Conservation (phyloP, 768 basidiomycete species). For the Roridomyces roridus region DNA sequence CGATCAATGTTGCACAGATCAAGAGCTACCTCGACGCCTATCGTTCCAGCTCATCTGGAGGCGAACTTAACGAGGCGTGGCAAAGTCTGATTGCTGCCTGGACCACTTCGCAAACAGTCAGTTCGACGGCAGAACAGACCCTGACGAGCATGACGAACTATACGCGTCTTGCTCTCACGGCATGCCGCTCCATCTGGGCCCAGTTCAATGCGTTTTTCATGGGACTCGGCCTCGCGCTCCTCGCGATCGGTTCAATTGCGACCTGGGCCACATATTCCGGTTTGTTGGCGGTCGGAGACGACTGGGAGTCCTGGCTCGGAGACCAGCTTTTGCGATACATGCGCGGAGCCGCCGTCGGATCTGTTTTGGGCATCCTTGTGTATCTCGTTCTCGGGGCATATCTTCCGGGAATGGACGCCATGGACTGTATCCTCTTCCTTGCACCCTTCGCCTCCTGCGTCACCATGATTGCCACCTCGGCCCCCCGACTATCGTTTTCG, state of each 20-base stretch:
- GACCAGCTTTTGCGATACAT: conserved; percentile 37
- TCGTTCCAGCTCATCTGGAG: conserved; percentile 68
- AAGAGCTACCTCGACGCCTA: conserved; percentile 79
- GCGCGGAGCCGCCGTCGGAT: conserved; percentile 44
- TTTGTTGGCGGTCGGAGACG: conserved; percentile 43
- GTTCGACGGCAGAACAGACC: conserved; percentile 34
- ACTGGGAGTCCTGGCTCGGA: conserved; percentile 52
- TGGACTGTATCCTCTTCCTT: conserved; percentile 59
- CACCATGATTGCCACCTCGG: conserved; percentile 48
- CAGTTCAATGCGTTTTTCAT: conserved; percentile 88
- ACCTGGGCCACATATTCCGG: conserved; percentile 61
- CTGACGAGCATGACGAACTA: conserved; percentile 54
- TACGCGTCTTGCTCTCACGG: conserved; percentile 64
- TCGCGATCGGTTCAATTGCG: conserved; percentile 61
- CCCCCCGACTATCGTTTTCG: conserved; percentile 38
- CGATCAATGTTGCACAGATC: conserved; percentile 78
- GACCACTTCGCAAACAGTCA: conserved; percentile 37
- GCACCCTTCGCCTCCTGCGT: conserved; percentile 53
- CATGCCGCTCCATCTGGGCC: conserved; percentile 91
- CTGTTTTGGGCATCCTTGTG: conserved; percentile 39
- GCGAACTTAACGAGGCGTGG: conserved; percentile 78
- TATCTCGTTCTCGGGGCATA: conserved; percentile 38
- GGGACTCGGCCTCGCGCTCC: conserved; percentile 68
- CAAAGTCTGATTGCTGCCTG: conserved; percentile 52
- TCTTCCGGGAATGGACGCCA: conserved; percentile 53